Evolutionary conservation across 805 yeast species (phyloP).

Genomic region (Saccharomycopsis sp.): DNA sequence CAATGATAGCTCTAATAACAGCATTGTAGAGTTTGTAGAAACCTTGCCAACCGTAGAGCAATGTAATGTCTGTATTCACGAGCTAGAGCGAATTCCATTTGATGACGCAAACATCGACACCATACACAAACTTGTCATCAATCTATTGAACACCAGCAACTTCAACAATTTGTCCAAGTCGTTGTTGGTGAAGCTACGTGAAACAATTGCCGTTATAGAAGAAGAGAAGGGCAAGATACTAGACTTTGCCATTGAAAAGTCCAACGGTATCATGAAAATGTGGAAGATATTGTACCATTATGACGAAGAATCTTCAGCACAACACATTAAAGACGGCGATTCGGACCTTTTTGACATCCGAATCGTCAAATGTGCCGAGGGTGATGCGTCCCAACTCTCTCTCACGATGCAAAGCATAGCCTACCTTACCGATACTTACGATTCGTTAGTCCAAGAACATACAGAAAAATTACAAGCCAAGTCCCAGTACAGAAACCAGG

Average conservation of each 20-base stretch:
- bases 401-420: constrained; percentile 21
- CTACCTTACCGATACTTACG: constrained; percentile 30
- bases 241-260: constrained; percentile 10
- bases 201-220: constrained; percentile 17
- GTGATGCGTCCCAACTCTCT: constrained; percentile 14
- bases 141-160: constrained; percentile 19
- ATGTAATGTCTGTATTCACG: constrained; percentile 16
- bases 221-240: constrained; percentile 20
- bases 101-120: constrained; percentile 21
- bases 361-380: constrained; percentile 19
- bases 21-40: background rate
- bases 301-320: background rate
- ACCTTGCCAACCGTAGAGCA: constrained; percentile 17
- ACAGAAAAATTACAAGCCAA: constrained; percentile 31
- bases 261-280: constrained; percentile 14
- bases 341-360: constrained; percentile 6
- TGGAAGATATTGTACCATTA: constrained; percentile 15
- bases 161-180: constrained; percentile 23
- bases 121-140: constrained; percentile 13
- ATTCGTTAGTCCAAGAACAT: constrained; percentile 29
- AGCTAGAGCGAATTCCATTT: constrained; percentile 16
- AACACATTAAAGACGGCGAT: background rate
- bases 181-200: constrained; percentile 15
- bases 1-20: background rate
- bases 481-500: constrained; percentile 31